Evolutionary conservation across 495 filamentous ascomycete species (phyloP).

Genomic region (Cercophora sp.): DNA sequence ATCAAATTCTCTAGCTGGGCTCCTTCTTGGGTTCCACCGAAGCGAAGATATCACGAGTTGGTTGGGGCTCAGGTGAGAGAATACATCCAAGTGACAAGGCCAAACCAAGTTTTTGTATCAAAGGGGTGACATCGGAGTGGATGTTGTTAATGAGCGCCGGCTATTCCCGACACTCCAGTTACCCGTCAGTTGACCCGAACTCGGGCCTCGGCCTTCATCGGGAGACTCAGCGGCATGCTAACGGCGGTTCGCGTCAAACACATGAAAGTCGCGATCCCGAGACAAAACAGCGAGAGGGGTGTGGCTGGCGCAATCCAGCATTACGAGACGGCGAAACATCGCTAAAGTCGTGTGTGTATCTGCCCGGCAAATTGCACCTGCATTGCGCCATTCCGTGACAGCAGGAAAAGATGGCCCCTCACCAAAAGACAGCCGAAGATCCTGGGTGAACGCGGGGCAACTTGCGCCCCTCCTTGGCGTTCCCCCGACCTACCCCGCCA

Average conservation of each 20-base stretch:
- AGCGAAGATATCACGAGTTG: not conserved
- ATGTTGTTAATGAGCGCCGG: not conserved
- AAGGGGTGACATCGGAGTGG: slow-evolving; percentile 1
- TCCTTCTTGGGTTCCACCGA: too few relatives aligned
- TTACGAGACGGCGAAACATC: too few relatives aligned
- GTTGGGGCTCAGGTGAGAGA: too few relatives aligned
- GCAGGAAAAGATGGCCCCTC: not conserved
- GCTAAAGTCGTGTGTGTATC: too few relatives aligned
- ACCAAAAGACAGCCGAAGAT: not conserved
- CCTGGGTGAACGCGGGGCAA: not conserved
- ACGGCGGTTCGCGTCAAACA: too few relatives aligned
- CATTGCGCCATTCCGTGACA: not conserved
- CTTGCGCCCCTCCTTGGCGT: not conserved
- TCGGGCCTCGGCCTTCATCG: slow-evolving; percentile 5
- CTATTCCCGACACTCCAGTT: not conserved
- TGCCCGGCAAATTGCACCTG: not conserved
- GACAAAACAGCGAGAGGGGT: too few relatives aligned
- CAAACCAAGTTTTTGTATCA: too few relatives aligned
- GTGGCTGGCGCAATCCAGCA: too few relatives aligned
- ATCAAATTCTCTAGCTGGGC: slow-evolving; percentile 26
- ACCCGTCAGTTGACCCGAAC: not conserved
- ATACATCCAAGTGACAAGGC: too few relatives aligned
- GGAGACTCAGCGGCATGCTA: too few relatives aligned
- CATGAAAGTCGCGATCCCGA: too few relatives aligned
- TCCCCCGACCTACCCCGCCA: not conserved